phyloP scores from a whole-genome alignment of 2,329 filamentous ascomycete species.

The Xylariaceae sp. region DNA sequence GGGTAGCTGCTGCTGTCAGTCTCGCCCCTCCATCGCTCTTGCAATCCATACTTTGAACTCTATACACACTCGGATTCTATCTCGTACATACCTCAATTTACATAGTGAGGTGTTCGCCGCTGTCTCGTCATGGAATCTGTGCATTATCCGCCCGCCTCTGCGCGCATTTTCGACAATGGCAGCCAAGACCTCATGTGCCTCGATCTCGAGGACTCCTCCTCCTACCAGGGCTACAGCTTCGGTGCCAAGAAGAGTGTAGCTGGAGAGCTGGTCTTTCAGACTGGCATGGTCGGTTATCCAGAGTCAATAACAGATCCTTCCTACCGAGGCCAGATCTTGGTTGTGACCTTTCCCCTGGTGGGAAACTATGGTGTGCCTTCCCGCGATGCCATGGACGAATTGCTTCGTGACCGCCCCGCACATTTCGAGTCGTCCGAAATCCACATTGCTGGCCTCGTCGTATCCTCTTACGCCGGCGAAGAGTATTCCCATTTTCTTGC shows the following conservation, averaged over 20 bases:
- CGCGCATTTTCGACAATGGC: conserved; percentile 48
- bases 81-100: no score
- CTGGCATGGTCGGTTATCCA: conserved; percentile 97
- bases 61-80: background rate
- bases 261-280: conserved; percentile 98
- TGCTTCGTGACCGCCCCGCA: conserved; percentile 80
- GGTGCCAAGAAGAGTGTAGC: conserved; percentile 91
- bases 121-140: conserved; percentile 31
- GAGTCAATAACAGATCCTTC: conserved; percentile 88
- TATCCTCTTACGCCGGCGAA: conserved; percentile 88
- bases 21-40: background rate
- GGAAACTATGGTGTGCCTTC: conserved; percentile 98
- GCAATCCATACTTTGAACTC: conserved; percentile 1
- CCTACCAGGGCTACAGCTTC: conserved; percentile 94
- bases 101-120: no score
- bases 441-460: conserved; percentile 87
- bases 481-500: conserved; percentile 94
- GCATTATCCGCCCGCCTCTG: conserved; percentile 54
- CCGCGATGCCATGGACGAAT: conserved; percentile 75
- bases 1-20: conserved; percentile 14
- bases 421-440: conserved; percentile 92
- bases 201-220: conserved; percentile 86
- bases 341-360: conserved; percentile 91
- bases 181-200: conserved; percentile 71
- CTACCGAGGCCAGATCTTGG: conserved; percentile 88